phyloP scores from a whole-genome alignment of 805 yeast species.

The Yamadazyma nakazawae region DNA sequence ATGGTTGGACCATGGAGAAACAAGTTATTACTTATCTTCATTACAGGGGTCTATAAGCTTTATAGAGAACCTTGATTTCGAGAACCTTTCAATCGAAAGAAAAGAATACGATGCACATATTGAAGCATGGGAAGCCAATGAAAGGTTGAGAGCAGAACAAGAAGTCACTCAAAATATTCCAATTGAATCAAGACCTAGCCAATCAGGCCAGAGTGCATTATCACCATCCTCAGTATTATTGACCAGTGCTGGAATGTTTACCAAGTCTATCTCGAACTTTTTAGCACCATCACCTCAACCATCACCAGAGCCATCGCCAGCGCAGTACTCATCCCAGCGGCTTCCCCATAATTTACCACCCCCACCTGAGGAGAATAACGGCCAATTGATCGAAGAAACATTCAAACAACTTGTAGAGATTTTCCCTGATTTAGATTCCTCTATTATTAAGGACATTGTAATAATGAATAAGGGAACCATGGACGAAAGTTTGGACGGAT shows the following conservation, averaged over 20 bases:
- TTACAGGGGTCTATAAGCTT: conserved; percentile 84
- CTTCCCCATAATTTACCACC: not conserved
- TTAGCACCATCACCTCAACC: conserved; percentile 37
- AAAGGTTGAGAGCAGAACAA: conserved; percentile 19
- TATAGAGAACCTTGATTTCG: conserved; percentile 56
- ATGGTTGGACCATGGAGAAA: conserved; percentile 75
- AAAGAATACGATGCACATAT: conserved; percentile 56
- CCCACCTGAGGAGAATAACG: not conserved
- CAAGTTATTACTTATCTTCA: conserved; percentile 88
- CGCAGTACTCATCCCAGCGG: conserved; percentile 3
- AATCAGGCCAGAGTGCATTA: conserved; percentile 13
- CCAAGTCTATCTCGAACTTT: conserved; percentile 46
- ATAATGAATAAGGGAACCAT: conserved; percentile 60
- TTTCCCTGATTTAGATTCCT: conserved; percentile 73
- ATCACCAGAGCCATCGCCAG: conserved; percentile 8
- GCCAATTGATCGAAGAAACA: conserved; percentile 19
- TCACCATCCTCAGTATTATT: conserved; percentile 39
- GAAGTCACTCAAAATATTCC: conserved; percentile 9
- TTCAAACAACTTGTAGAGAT: conserved; percentile 55
- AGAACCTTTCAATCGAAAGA: conserved; percentile 57
- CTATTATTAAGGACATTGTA: conserved; percentile 67
- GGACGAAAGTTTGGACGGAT: conserved; percentile 71
- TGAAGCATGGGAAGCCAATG: conserved; percentile 47
- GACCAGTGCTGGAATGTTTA: conserved; percentile 49
- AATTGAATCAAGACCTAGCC: conserved; percentile 16